A percentile compares a stretch with the other conserved stretches of the same genome.
Conservation (phyloP, 208 protist genomes). For the Leishmania gerbilli region DNA sequence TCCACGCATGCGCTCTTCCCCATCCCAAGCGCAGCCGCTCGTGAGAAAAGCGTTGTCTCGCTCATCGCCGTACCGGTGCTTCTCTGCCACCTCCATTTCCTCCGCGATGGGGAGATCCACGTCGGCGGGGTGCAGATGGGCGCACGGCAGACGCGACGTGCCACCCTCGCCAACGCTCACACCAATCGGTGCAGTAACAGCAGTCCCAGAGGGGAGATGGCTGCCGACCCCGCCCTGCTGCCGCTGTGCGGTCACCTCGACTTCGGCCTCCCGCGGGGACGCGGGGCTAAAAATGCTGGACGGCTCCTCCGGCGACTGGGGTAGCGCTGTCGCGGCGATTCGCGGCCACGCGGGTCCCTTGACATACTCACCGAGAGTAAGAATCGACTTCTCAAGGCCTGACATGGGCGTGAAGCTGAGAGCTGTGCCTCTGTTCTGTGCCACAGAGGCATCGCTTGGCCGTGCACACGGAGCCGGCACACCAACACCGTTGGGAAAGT, state of each 20-base stretch:
- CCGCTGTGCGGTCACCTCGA: neutral
- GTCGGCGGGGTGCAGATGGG: neutral
- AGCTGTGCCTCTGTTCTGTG: neutral
- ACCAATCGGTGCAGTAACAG: neutral
- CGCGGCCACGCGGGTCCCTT: neutral
- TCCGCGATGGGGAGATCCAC: neutral
- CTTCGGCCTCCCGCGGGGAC: neutral
- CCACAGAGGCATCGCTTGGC: neutral
- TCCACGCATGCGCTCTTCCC: neutral
- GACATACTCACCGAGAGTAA: neutral
- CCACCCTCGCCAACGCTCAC: neutral
- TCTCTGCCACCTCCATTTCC: constrained; percentile 9
- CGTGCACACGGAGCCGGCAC: neutral
- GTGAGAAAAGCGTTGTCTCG: neutral
- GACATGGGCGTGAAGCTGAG: neutral
- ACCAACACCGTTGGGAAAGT: neutral
- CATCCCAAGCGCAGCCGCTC: neutral
- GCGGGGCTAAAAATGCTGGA: constrained; percentile 23
- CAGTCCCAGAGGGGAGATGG: neutral
- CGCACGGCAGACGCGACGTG: constrained; percentile 1
- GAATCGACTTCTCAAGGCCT: constrained; percentile 1
- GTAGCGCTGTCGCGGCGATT: neutral
- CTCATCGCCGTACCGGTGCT: constrained; percentile 6
- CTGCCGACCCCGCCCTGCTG: neutral
- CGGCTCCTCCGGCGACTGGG: neutral